Conservation (phyloP, 257 asterid genomes). For the Fraxinus anomala region DNA sequence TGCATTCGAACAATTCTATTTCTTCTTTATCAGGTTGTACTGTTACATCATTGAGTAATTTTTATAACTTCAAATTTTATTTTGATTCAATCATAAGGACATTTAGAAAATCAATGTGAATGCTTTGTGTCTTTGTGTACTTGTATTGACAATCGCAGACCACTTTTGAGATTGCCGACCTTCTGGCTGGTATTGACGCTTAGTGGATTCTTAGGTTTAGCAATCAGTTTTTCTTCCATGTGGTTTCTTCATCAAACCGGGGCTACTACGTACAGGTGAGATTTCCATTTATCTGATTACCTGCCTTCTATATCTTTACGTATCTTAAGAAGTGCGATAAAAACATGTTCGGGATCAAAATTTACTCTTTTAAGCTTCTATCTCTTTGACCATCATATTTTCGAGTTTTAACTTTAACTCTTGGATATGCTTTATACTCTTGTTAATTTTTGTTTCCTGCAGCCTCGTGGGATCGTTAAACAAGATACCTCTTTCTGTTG, state of each 20-base stretch:
- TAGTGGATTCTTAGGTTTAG: constrained; percentile 88
- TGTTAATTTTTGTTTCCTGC: constrained; percentile 28
- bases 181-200: constrained; percentile 83
- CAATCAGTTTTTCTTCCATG: constrained; percentile 94
- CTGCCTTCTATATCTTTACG: not conserved
- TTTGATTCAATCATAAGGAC: too few relatives aligned
- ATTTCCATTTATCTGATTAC: constrained; percentile 1
- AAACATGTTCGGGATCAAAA: not conserved
- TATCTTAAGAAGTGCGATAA: not conserved
- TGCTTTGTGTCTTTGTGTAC: not conserved
- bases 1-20: not conserved
- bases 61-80: too few relatives aligned
- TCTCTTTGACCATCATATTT: not conserved
- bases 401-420: not conserved
- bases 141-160: constrained; percentile 44
- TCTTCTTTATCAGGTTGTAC: constrained; percentile 7
- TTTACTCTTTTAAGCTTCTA: too few relatives aligned
- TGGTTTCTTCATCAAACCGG: constrained; percentile 98
- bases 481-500: constrained; percentile 86
- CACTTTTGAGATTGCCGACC: constrained; percentile 68
- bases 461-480: constrained; percentile 91
- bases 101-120: too few relatives aligned
- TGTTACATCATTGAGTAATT: not conserved
- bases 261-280: constrained; percentile 86
- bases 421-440: not conserved